Evolutionary conservation across 140 eudicot genomes (phyloP).

Genomic region (Oenanthe javanica): DNA sequence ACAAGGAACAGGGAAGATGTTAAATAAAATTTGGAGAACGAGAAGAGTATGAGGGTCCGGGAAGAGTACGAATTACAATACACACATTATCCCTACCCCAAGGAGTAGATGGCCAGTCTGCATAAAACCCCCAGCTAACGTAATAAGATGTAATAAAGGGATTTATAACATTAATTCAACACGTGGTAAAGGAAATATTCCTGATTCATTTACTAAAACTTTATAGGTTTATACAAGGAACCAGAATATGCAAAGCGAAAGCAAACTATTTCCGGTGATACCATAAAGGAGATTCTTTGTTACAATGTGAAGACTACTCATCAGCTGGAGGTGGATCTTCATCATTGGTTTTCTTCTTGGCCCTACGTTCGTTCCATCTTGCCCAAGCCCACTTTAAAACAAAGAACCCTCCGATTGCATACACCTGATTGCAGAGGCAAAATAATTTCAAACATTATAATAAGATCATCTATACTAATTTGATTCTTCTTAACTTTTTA

Average conservation of each 20-base stretch:
- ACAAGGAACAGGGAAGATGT: no score
- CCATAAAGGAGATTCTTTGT: not conserved
- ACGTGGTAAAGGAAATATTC: not conserved
- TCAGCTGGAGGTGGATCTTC: constrained; percentile 31
- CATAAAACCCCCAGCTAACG: not conserved
- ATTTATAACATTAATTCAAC: not conserved
- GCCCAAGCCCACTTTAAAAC: constrained; percentile 56
- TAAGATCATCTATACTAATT: not conserved
- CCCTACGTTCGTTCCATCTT: constrained; percentile 63
- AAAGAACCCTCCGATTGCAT: constrained; percentile 70
- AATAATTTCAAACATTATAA: not conserved
- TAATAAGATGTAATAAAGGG: not conserved
- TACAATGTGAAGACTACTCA: constrained; percentile 16
- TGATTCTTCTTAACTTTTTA: not conserved
- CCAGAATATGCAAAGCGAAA: not conserved
- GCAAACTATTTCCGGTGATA: not conserved
- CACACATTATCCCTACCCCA: not conserved
- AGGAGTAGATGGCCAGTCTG: not conserved
- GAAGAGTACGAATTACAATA: not conserved
- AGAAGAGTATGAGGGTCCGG: not conserved
- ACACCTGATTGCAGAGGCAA: constrained; percentile 36
- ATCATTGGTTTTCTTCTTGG: constrained; percentile 33
- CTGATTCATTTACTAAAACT: not conserved
- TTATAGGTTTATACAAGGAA: constrained; percentile 4
- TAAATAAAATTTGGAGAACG: no score